Evolutionary conservation across 352 stramenopile genomes (phyloP), one percentile per base, ranked within the genome.

Genomic region (Globisporangium abappressorium): DNA sequence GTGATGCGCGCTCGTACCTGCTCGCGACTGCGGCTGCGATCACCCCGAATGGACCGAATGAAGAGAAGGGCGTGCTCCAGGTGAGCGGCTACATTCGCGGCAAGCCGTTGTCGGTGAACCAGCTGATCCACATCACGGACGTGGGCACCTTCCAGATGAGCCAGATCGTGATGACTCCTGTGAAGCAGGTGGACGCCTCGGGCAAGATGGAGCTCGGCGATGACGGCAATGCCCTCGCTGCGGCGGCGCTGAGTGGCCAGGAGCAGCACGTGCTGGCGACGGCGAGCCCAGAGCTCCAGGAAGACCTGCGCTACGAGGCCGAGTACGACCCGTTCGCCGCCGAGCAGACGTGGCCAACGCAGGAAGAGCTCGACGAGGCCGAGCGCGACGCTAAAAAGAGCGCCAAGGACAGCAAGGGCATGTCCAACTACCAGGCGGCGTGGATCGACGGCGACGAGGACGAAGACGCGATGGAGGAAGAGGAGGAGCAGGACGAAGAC

Each of bases 271-370:
- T 91, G 62, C 72, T 97, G 1, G 90, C 89, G 0, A 87, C 76
- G n/a, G 77, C 87, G 5, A 80, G 91, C 64, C 70, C 76, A 34
- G 71, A 70, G 26, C 69, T 91, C 22, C 85, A 92, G 72, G 89
- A 93, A 47, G 91, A 97, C 64, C 68, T 96, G 65, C 85, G 84
- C 28, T 92, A 89, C 51, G 86, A 94, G 63, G 97, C 97, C 20
- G 88, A 93, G 38, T 95, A 97, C 65, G 94, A 99, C 75, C 86
- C 87, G 38, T 93, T 99, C 57, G 94, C 97, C 20, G 97, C 97
- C 18, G 98, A 99, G 69, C 98, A 99, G 81, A 99, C 98, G 65
- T 98, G 94, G 94, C 94, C 94, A 2, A 98, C 93, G 14, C 85
- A 98, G 57, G 95, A 99, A 67, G 97, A 98, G 62, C 91, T 98